Evolutionary conservation across 768 basidiomycete genomes (phyloP).

Genomic region (Auricularia sp.): DNA sequence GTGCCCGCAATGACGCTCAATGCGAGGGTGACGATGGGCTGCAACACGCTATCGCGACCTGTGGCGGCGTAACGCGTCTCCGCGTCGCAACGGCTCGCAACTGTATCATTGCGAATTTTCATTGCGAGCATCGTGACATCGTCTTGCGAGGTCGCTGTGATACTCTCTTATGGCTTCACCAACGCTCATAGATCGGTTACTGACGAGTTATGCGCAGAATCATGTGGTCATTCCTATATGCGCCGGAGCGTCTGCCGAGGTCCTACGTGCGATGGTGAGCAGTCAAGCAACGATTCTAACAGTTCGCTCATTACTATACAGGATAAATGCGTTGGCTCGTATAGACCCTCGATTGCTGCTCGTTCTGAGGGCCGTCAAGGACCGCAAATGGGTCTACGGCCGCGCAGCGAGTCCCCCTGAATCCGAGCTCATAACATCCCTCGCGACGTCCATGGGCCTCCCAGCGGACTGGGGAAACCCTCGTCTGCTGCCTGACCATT

Average conservation of each 20-base stretch:
- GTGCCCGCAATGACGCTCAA: background rate
- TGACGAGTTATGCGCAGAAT: constrained; percentile 36
- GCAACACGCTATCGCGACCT: no score
- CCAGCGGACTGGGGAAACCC: constrained; percentile 59
- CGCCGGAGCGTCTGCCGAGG: constrained; percentile 51
- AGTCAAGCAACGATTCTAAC: background rate
- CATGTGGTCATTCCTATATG: constrained; percentile 85
- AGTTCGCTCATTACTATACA: constrained; percentile 11
- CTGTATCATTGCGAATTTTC: no score
- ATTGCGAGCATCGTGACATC: no score
- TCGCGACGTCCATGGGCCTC: constrained; percentile 48
- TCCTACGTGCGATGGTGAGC: constrained; percentile 57
- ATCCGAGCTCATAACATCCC: constrained; percentile 32
- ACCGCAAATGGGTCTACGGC: constrained; percentile 52
- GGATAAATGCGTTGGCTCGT: constrained; percentile 62
- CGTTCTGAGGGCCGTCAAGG: constrained; percentile 43
- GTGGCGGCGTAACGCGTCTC: no score
- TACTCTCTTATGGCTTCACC: background rate
- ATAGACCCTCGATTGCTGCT: constrained; percentile 51
- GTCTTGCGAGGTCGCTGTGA: no score
- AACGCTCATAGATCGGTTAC: no score
- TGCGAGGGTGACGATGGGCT: no score
- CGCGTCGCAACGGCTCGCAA: no score
- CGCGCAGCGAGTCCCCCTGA: constrained; percentile 28
- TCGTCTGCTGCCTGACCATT: constrained; percentile 46